Base-by-base conservation (phyloP, 116 monocot species). In the Phalaenopsis hybrid region DNA sequence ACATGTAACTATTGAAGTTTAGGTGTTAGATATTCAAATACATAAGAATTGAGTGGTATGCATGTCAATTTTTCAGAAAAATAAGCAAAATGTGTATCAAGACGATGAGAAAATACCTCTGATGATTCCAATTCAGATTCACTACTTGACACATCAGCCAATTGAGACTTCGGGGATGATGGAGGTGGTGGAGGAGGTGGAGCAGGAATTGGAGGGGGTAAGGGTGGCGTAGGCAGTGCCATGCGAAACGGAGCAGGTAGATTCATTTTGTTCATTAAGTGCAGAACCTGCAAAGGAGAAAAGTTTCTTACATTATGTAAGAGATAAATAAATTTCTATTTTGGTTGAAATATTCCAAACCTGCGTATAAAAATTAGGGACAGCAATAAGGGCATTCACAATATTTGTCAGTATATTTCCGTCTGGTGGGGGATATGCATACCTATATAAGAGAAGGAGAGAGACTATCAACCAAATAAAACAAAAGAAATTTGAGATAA, bases 251-350 rank as follows among this genome's bases (percentile, higher is more conserved):
- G 98, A 50, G 92, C 90, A 52, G 95, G 98, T 81, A 98, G 89
- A 73, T 98, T 98, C 98, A 98, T 95, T 82, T 98, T 98, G 81
- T 98, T 98, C 98, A 98, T 98, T 84, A 99, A 86, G 90, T 99
- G 99, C 76, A 95, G 84, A 84, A 98, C 98, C 98, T 94, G 83
- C 46, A 11, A 86, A 72, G 23, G 45, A 75, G 20, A 82, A 51
- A 25, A 65, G 65, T 65, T 70, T 2, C 34, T 33, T 70, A 70
- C 25, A 70, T 15, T 70, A 9, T 65, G 70, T 33, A 10, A 70
- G 37, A 70, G 61, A 78, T 69, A 21, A 18, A 49, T 49, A 77
- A 65, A 74, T 46, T 65, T 48, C 28, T 78, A 34, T 70, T 51
- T 65, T 10, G 7, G 58, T 16, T 31, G 50, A 55, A 76, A 76